Evolutionary conservation across 495 filamentous ascomycete species (phyloP).

Genomic region (Aspergillus coremiiformis): DNA sequence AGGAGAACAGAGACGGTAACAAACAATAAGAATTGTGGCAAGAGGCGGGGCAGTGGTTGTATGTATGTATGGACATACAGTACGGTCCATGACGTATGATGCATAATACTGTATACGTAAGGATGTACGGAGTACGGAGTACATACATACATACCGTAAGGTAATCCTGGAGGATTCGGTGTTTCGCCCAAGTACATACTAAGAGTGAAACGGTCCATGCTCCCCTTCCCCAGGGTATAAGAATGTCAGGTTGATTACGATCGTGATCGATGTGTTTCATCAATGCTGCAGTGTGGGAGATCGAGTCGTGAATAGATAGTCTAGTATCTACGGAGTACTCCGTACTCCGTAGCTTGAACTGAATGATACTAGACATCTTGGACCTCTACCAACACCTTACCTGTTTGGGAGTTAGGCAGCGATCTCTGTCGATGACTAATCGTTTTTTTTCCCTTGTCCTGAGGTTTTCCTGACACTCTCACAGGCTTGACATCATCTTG

Average conservation of each 20-base stretch:
- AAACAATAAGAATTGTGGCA: not conserved
- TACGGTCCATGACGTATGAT: too few species aligned
- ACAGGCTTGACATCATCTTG: conserved; percentile 1
- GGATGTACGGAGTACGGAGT: too few species aligned
- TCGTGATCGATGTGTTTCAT: not conserved
- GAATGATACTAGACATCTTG: not conserved
- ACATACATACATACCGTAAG: too few species aligned
- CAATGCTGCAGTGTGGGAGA: too few species aligned
- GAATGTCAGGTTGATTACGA: not conserved
- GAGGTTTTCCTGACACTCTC: too few species aligned
- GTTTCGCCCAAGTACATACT: not conserved
- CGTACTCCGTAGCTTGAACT: too few species aligned
- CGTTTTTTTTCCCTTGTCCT: too few species aligned
- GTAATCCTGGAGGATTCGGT: not conserved
- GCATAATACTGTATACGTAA: too few species aligned
- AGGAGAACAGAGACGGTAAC: conserved; percentile 5
- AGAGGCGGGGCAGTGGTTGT: conserved; percentile 11
- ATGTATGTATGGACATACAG: not conserved
- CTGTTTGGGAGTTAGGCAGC: not conserved
- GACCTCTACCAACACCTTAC: not conserved
- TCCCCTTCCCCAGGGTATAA: not conserved
- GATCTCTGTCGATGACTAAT: not conserved
- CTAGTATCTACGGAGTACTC: too few species aligned
- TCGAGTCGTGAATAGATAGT: too few species aligned
- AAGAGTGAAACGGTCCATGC: not conserved